Conservation (phyloP, 2,329 filamentous ascomycete genomes). For the Neonectria sp. region DNA sequence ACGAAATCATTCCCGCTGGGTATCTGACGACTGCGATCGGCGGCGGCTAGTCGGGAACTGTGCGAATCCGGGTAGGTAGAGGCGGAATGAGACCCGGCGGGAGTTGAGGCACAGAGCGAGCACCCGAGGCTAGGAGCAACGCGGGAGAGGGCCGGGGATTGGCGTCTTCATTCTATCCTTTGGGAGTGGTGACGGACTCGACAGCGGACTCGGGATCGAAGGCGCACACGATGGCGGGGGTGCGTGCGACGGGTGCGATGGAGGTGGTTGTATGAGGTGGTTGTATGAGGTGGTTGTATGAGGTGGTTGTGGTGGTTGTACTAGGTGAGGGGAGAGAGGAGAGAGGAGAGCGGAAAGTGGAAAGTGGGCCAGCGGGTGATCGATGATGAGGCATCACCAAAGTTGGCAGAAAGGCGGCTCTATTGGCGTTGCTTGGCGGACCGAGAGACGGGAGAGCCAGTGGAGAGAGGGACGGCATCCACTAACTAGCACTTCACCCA, state of each 20-base stretch:
- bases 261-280: neutral
- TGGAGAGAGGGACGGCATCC: neutral
- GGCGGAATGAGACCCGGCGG: constrained; percentile 1
- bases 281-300: neutral
- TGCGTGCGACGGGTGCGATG: neutral
- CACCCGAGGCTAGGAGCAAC: constrained; percentile 29
- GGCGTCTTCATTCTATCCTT: constrained; percentile 30
- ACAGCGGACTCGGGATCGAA: constrained; percentile 12
- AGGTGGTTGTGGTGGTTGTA: neutral
- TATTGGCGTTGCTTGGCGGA: constrained; percentile 25
- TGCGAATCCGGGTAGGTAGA: constrained; percentile 12
- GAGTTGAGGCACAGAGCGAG: constrained; percentile 16
- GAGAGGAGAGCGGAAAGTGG: constrained; percentile 19
- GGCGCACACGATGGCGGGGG: neutral
- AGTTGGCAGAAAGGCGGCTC: constrained; percentile 3
- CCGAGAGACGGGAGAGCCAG: constrained; percentile 17
- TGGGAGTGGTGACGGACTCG: constrained; percentile 5
- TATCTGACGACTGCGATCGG: constrained; percentile 18
- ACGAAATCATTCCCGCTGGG: constrained; percentile 43
- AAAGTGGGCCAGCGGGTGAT: constrained; percentile 6
- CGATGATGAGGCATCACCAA: constrained; percentile 26
- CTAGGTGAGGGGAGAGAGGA: neutral
- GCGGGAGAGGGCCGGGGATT: constrained; percentile 16
- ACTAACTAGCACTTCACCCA: neutral
- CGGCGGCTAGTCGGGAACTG: constrained; percentile 9